Percentiles rank a stretch among this genome's conserved stretches.
phyloP scores from a whole-genome alignment of 2,329 filamentous ascomycete species.

The Gaeumannomyces tritici region DNA sequence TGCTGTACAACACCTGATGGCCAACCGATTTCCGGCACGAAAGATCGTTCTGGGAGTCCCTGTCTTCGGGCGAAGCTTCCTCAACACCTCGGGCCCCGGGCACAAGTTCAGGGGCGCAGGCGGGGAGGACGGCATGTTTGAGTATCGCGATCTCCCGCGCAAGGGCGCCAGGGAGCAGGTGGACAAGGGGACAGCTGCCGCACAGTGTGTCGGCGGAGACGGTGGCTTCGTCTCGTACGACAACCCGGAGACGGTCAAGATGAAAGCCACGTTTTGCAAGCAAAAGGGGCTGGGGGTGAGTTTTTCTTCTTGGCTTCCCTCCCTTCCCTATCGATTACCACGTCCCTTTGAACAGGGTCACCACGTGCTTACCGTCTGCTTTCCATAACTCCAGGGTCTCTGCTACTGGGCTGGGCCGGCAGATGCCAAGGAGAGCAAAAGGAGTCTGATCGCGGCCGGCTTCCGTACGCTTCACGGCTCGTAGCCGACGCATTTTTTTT shows the following conservation, averaged over 20 bases:
- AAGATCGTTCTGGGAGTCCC: slow-evolving; percentile 72
- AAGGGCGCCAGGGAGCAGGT: slow-evolving; percentile 53
- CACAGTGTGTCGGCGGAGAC: slow-evolving; percentile 62
- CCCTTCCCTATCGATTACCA: slow-evolving; percentile 4
- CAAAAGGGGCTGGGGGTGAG: slow-evolving; percentile 57
- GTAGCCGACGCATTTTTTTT: slow-evolving; percentile 9
- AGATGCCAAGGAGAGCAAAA: slow-evolving; percentile 49
- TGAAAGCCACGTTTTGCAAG: slow-evolving; percentile 66
- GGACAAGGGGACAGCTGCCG: slow-evolving; percentile 58
- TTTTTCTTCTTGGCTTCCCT: slow-evolving; percentile 11
- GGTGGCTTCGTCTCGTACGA: slow-evolving; percentile 76
- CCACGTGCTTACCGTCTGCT: neutral
- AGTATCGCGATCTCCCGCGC: slow-evolving; percentile 61
- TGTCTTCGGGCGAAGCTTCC: slow-evolving; percentile 66
- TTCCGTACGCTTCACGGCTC: slow-evolving; percentile 48
- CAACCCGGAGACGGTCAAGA: slow-evolving; percentile 63
- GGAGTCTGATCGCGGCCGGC: slow-evolving; percentile 48
- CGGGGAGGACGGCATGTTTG: slow-evolving; percentile 62
- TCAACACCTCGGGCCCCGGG: slow-evolving; percentile 54
- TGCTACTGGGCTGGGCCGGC: slow-evolving; percentile 78
- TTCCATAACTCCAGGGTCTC: slow-evolving; percentile 43
- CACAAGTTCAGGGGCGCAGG: slow-evolving; percentile 46
- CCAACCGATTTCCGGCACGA: slow-evolving; percentile 54
- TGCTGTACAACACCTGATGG: slow-evolving; percentile 55
- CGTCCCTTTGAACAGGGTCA: neutral